These are phyloP conservation scores for Aspergillus cejpii DNA, from an alignment of 2,329 filamentous ascomycete species.

Conservation along the genomic window DNA sequence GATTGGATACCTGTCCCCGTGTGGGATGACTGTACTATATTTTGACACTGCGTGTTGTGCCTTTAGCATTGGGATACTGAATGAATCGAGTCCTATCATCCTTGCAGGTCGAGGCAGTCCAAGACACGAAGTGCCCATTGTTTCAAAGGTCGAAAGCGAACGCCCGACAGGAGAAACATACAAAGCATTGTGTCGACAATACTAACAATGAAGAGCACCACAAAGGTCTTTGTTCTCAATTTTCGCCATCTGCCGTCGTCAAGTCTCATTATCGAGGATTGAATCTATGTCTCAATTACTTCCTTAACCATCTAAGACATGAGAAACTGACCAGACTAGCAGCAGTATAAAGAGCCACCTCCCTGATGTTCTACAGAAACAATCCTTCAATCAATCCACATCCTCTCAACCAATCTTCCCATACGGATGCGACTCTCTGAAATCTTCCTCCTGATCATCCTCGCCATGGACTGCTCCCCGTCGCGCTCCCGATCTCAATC, in stretches of 20 bases:
- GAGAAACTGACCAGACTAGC: neutral
- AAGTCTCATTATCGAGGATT: neutral
- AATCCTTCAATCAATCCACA: neutral
- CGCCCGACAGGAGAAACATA: neutral
- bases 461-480: neutral
- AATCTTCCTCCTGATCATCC: neutral
- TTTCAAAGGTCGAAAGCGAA: neutral
- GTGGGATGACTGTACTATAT: conserved; percentile 1
- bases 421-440: neutral
- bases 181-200: neutral
- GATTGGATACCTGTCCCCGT: conserved; percentile 4
- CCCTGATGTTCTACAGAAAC: neutral
- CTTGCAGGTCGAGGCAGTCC: neutral
- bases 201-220: neutral
- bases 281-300: neutral
- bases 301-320: neutral
- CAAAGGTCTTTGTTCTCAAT: neutral
- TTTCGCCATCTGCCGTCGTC: neutral
- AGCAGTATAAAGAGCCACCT: neutral
- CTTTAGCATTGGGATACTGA: neutral
- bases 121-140: neutral
- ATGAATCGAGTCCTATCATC: neutral
- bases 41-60: neutral
- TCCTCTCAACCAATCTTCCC: neutral
- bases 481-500: neutral